A percentile compares a stretch with the other conserved stretches of the same genome.
phyloP scores from a whole-genome alignment of 495 filamentous ascomycete species.

The Neurospora sp. region DNA sequence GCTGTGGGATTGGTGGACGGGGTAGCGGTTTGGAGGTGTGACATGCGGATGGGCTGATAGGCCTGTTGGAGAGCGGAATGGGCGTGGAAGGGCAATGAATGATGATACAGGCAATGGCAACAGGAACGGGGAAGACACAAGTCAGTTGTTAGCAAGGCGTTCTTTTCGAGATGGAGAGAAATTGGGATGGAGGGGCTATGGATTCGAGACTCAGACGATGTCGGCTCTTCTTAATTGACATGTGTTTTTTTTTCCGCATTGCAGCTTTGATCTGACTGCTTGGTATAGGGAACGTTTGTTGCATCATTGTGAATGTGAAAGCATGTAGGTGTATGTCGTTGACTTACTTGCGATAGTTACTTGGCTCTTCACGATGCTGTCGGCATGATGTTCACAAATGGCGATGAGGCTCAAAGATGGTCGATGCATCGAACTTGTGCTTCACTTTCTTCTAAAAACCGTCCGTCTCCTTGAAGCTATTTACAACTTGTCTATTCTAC shows the following conservation, averaged over 20 bases:
- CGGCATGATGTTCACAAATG: neutral
- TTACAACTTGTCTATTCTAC: neutral
- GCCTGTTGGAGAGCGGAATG: no score
- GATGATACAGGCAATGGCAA: neutral
- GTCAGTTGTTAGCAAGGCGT: neutral
- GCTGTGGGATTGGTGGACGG: neutral
- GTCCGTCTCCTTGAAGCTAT: neutral
- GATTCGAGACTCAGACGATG: slow-evolving; percentile 30
- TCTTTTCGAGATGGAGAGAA: neutral
- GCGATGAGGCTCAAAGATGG: neutral
- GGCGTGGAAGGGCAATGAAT: neutral
- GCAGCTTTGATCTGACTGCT: slow-evolving; percentile 1
- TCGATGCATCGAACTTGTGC: neutral
- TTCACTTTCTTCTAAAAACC: neutral
- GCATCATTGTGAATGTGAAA: slow-evolving; percentile 18
- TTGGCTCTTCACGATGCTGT: accelerated
- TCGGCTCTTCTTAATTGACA: slow-evolving; percentile 24
- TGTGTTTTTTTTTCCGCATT: slow-evolving; percentile 11
- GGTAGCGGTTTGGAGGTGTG: neutral
- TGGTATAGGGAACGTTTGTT: slow-evolving; percentile 26
- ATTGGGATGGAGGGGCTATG: neutral
- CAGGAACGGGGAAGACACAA: neutral
- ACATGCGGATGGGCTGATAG: neutral
- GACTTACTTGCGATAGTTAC: neutral
- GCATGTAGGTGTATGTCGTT: neutral